Evolutionary conservation across 208 protist genomes (phyloP), one percentile per base, ranked within the genome.

Genomic region (Naegleria gruberi): DNA sequence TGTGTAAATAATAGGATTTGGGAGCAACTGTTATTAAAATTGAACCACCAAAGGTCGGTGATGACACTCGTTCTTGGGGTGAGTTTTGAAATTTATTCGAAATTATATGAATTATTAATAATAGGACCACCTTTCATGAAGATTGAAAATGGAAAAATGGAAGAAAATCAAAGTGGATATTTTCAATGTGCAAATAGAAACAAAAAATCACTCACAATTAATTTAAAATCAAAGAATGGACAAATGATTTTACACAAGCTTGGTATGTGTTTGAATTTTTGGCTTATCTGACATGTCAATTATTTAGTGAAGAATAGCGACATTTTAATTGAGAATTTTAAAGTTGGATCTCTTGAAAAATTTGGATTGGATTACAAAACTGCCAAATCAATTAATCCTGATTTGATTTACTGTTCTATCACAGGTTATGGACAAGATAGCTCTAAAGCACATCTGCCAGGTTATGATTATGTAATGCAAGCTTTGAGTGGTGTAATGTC

Each of bases 271-370:
- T n/a, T n/a, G n/a, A n/a, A n/a, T n/a, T n/a, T n/a, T n/a, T n/a
- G n/a, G n/a, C n/a, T n/a, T n/a, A n/a, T n/a, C n/a, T n/a, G n/a
- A n/a, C n/a, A n/a, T n/a, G 30, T 91, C 0, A 34, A 47, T 6
- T 1, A 74, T 6, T 82, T 92, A 10, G 87, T 43, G 0, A 10
- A 43, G 5, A 41, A 86, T 10, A 47, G 45, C 65, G 90, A 92
- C 89, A 42, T 92, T 44, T 82, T 91, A 19, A 91, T 92, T 45
- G 91, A 92, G 30, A 92, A 92, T 45, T 92, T 91, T 88, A 42
- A 83, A 45, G n/a, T 51, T 43, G 91, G 90, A 12, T 30, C 4
- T n/a, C 26, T 92, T 6, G 90, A 85, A 17, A 77, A 89, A 57
- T 91, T 85, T 65, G 65, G 89, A 30, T 91, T 92, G 19, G 91